These are phyloP conservation scores for Pistacia atlantica DNA, from an alignment of 345 rosid species.

Conservation along the genomic window DNA sequence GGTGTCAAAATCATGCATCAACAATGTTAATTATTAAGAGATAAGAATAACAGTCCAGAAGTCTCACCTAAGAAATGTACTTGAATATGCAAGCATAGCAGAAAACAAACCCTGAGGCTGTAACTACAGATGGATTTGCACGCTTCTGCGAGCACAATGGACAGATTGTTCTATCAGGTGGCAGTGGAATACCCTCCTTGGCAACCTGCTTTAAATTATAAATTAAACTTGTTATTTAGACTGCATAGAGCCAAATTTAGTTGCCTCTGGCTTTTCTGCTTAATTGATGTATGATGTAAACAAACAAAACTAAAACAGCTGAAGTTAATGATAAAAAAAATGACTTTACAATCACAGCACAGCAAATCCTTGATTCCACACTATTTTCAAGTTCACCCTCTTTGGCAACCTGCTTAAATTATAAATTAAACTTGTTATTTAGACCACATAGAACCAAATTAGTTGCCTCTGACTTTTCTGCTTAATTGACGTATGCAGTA, in stretches of 20 bases:
- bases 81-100: constrained; percentile 95
- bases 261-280: background rate
- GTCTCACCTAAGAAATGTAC: constrained; percentile 80
- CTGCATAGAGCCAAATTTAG: background rate
- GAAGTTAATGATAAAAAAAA: background rate
- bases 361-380: too few relatives aligned
- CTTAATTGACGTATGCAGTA: too few relatives aligned
- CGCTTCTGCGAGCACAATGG: constrained; percentile 95
- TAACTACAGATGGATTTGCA: constrained; percentile 91
- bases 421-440: too few relatives aligned
- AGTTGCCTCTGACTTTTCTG: too few relatives aligned
- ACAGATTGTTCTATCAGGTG: constrained; percentile 73
- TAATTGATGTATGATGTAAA: background rate
- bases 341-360: too few relatives aligned
- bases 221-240: constrained; percentile 12
- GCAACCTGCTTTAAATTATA: constrained; percentile 54
- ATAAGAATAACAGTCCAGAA: constrained; percentile 13
- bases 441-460: too few relatives aligned
- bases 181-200: constrained; percentile 83
- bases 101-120: constrained; percentile 93
- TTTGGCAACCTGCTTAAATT: too few relatives aligned
- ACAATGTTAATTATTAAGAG: background rate
- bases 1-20: too few relatives aligned
- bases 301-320: background rate
- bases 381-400: too few relatives aligned